Evolutionary conservation across 768 basidiomycete species (phyloP), one percentile per base, ranked within the genome.

Genomic region (Coprinopsis sp.): DNA sequence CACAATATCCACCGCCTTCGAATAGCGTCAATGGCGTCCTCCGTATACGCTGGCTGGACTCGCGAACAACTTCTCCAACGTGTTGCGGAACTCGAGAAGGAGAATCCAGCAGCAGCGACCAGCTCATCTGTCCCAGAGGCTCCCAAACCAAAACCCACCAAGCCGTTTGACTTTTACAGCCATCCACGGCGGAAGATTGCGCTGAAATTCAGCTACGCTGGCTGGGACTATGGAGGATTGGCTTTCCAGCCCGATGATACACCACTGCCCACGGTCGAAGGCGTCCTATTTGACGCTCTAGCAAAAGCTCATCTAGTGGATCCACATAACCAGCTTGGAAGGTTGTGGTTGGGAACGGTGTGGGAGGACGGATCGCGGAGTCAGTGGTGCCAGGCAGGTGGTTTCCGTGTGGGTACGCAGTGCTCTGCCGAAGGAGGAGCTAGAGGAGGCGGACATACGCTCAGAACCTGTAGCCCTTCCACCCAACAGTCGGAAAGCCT

Each of bases 341-440:
- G 94, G 89, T 0, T 93, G 91, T 58, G 88, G 80, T 28, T 98
- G 90, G 82, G 83, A 88, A 59, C 76, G 80, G 54, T 97, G 96
- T 64, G 95, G 96, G 11, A 68, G 96, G 58, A 98, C 96, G 22
- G 96, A 99, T 72, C 76, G 85, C 16, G 94, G 95, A 0, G 96
- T 99, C 49, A 95, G 92, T 61, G 90, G 87, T 30, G 88, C 87
- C 6, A 93, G 91, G 3, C 95, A 98, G 62, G 93, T 98, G 19
- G 74, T 97, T 40, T 91, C 87, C 40, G 72, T 99, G 6, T 93
- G 90, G 86, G 82, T 96, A 11, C 71, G 93, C 49, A 92, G 91
- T 63, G 77, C 79, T 8, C 62, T 83, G 34, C 66, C 58, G 18
- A 10, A 51, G n/a, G 47, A 63, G 47, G 45, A 52, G n/a, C 54